phyloP scores from a whole-genome alignment of 805 yeast species.

The Candida germanica region DNA sequence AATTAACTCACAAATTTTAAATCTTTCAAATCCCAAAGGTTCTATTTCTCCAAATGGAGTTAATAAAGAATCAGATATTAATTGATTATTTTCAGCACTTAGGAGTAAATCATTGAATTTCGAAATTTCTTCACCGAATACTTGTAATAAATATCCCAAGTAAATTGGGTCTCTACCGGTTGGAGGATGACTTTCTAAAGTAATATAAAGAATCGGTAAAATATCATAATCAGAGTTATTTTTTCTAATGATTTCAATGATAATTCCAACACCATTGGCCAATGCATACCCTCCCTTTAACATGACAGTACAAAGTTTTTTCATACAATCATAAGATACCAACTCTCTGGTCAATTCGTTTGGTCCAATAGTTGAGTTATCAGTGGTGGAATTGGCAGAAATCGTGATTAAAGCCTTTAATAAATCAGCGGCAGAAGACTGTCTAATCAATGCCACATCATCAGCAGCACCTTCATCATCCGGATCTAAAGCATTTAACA shows the following conservation, averaged over 20 bases:
- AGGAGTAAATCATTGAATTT: slow-evolving; percentile 36
- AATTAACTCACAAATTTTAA: slow-evolving; percentile 44
- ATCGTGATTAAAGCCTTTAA: slow-evolving; percentile 45
- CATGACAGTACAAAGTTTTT: slow-evolving; percentile 36
- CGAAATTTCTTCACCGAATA: slow-evolving; percentile 36
- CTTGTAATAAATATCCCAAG: slow-evolving; percentile 40
- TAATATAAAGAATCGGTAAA: slow-evolving; percentile 42
- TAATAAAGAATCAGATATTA: slow-evolving; percentile 17
- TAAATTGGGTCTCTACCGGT: slow-evolving; percentile 47
- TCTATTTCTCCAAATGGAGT: slow-evolving; percentile 38
- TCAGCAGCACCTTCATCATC: slow-evolving; percentile 12
- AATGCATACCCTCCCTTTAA: slow-evolving; percentile 45
- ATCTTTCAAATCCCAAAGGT: slow-evolving; percentile 46
- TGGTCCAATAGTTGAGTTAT: slow-evolving; percentile 45
- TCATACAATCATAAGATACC: slow-evolving; percentile 37
- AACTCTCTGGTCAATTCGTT: slow-evolving; percentile 45
- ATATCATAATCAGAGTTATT: slow-evolving; percentile 46
- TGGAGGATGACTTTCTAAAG: slow-evolving; percentile 45
- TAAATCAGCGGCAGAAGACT: slow-evolving; percentile 44
- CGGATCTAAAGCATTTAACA: slow-evolving; percentile 33
- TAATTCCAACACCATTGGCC: slow-evolving; percentile 48
- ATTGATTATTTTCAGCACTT: slow-evolving; percentile 16
- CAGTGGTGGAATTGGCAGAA: slow-evolving; percentile 45
- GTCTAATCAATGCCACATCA: slow-evolving; percentile 26
- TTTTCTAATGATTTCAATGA: slow-evolving; percentile 44